These are phyloP conservation scores for Podaxis sp. DNA, from an alignment of 768 basidiomycete genomes.

Conservation along the genomic window DNA sequence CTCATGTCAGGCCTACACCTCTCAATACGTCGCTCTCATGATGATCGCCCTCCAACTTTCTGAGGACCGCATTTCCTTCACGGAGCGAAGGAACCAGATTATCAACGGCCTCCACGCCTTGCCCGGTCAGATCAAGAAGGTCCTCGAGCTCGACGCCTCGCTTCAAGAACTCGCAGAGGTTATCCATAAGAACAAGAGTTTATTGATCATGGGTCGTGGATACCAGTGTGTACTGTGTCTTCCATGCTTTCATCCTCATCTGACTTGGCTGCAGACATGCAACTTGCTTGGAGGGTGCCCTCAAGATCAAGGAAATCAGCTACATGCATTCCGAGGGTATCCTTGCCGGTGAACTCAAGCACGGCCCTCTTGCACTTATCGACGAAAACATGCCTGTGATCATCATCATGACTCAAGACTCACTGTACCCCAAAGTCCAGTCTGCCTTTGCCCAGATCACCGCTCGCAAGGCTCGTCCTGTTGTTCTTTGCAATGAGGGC, in stretches of 20 bases:
- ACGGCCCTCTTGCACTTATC: slow-evolving; percentile 95
- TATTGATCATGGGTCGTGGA: slow-evolving; percentile 96
- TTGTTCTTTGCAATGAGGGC: slow-evolving; percentile 93
- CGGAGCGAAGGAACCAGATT: slow-evolving; percentile 87
- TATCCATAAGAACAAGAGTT: slow-evolving; percentile 77
- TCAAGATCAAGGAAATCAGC: slow-evolving; percentile 99
- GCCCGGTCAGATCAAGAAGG: slow-evolving; percentile 83
- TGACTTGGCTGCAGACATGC: slow-evolving; percentile 58
- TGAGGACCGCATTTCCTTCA: slow-evolving; percentile 94
- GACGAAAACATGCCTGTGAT: slow-evolving; percentile 99
- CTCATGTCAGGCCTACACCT: slow-evolving; percentile 81
- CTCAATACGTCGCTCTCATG: slow-evolving; percentile 96
- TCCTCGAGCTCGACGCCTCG: slow-evolving; percentile 74
- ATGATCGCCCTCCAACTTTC: slow-evolving; percentile 99
- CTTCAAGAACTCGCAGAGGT: slow-evolving; percentile 85
- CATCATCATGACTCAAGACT: slow-evolving; percentile 99
- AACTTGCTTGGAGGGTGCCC: slow-evolving; percentile 95
- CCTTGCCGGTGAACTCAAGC: slow-evolving; percentile 97
- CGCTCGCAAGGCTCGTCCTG: slow-evolving; percentile 92
- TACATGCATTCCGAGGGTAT: slow-evolving; percentile 91
- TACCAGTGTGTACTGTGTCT: slow-evolving; percentile 69
- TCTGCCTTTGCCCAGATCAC: slow-evolving; percentile 96
- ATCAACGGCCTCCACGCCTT: slow-evolving; percentile 92
- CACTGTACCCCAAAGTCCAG: slow-evolving; percentile 97
- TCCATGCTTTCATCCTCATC: neutral